Conservation (phyloP, 192 early-diverging fungal species). For the Rhizoclosmatium globosum region DNA sequence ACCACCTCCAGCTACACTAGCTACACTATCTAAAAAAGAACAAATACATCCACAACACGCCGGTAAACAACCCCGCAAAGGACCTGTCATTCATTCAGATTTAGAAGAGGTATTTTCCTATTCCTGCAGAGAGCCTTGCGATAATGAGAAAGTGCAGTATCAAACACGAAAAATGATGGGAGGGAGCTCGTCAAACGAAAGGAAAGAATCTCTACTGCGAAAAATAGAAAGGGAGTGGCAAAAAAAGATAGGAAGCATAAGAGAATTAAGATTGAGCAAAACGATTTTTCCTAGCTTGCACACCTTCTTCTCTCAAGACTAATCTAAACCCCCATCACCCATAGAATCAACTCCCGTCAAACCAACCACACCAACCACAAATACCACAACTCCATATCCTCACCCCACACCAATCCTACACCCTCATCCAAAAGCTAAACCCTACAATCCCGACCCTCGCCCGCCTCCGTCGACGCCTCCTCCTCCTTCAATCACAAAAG, state of each 20-base stretch:
- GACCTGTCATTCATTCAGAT: no score
- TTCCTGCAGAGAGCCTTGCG: no score
- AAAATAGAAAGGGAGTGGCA: neutral
- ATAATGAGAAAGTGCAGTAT: no score
- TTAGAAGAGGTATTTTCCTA: no score
- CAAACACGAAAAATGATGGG: no score
- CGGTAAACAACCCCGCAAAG: no score
- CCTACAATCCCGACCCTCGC: constrained; percentile 46
- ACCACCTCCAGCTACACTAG: no score
- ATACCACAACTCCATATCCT: constrained; percentile 8
- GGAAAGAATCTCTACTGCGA: no score
- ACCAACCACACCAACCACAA: constrained; percentile 15
- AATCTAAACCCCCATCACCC: neutral
- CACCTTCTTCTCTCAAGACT: no score
- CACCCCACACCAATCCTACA: constrained; percentile 63
- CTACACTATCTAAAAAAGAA: no score
- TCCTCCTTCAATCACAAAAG: constrained; percentile 67
- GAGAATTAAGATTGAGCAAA: neutral
- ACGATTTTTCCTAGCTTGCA: neutral
- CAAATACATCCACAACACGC: no score
- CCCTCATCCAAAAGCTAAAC: constrained; percentile 60
- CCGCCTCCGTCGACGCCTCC: constrained; percentile 68
- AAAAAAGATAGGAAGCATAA: neutral
- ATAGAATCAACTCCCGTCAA: neutral
- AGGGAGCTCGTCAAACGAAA: no score